Evolutionary conservation across 192 early-diverging fungal genomes (phyloP).

Genomic region (Gonapodya sp.): DNA sequence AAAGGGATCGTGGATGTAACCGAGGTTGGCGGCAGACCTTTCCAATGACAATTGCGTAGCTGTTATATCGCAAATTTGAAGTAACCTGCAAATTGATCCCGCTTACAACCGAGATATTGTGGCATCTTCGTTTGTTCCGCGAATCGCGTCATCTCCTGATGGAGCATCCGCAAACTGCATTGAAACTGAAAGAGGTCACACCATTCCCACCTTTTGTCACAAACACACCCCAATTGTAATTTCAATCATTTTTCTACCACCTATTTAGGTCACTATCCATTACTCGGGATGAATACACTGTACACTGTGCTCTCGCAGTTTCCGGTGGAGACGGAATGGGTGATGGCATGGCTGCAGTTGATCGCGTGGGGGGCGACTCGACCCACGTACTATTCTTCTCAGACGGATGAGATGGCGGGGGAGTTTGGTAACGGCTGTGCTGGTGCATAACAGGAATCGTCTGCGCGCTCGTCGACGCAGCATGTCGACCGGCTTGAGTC

Average conservation of each 20-base stretch:
- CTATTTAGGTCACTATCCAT: neutral
- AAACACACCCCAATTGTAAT: no score
- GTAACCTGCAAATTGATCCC: no score
- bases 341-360: neutral
- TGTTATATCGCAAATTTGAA: neutral
- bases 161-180: neutral
- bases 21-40: constrained; percentile 69
- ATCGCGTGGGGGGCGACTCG: neutral
- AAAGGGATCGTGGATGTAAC: constrained; percentile 74
- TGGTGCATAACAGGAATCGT: neutral
- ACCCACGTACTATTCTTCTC: neutral
- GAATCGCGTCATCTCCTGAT: constrained; percentile 51
- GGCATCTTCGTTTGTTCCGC: constrained; percentile 89
- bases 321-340: neutral
- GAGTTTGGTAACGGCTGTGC: neutral
- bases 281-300: constrained; percentile 1
- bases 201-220: no score
- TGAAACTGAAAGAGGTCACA: no score
- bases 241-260: neutral
- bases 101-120: constrained; percentile 66
- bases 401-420: neutral
- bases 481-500: neutral
- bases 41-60: no score
- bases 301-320: neutral
- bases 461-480: neutral